Conservation (phyloP, 106 monocot genomes). For the Vanilla planifolia region DNA sequence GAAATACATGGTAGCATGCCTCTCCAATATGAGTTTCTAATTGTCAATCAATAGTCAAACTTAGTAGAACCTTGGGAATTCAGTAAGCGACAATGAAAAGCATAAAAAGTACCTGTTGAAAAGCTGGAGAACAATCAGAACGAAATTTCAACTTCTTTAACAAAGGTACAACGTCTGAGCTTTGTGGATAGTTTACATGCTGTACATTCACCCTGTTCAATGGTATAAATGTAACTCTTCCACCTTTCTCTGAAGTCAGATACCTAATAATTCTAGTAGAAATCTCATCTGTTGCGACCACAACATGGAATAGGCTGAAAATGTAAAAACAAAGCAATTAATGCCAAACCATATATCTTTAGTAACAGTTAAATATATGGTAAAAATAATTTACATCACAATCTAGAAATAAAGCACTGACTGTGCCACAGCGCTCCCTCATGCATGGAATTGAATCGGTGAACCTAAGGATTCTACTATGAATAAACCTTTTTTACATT, state of each 20-base stretch:
- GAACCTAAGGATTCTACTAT: too few species aligned
- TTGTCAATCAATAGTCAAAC: background rate
- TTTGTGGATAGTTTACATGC: constrained; percentile 68
- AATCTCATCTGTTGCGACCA: constrained; percentile 81
- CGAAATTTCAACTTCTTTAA: constrained; percentile 66
- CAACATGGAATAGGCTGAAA: constrained; percentile 93
- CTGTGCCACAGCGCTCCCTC: too few species aligned
- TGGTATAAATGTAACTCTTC: constrained; percentile 94
- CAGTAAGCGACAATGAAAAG: background rate
- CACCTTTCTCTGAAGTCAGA: constrained; percentile 90
- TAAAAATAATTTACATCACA: too few species aligned
- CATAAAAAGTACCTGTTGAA: constrained; percentile 58
- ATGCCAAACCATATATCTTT: too few species aligned
- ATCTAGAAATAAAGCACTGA: too few species aligned
- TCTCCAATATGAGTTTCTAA: too few species aligned
- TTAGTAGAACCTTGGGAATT: background rate
- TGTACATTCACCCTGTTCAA: constrained; percentile 74
- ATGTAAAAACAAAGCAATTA: constrained; percentile 7
- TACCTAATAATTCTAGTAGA: constrained; percentile 82
- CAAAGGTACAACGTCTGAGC: constrained; percentile 82
- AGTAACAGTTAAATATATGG: too few species aligned
- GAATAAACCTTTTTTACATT: too few species aligned
- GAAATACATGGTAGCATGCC: too few species aligned
- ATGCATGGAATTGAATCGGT: too few species aligned
- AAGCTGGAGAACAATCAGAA: constrained; percentile 63